A percentile compares a stretch with the other conserved stretches of the same genome.
Evolutionary conservation across 1,284 basidiomycete genomes (phyloP).

Genomic region (Naganishia cerealis): DNA sequence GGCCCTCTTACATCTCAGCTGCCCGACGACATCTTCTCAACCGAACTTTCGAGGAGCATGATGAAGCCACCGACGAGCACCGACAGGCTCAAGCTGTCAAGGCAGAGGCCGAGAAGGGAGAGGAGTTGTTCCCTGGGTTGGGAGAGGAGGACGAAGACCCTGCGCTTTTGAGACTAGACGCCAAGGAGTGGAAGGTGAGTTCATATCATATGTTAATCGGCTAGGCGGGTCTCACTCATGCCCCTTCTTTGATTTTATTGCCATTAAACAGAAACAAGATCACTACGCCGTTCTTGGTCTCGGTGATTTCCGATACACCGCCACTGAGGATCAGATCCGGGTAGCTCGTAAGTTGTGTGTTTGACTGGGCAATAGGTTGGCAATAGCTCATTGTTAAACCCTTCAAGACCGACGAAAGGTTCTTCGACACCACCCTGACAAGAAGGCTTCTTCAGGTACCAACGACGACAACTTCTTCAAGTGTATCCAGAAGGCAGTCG

Average conservation of each 20-base stretch:
- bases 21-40: conserved; percentile 71
- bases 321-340: conserved; percentile 89
- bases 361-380: background rate
- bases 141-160: conserved; percentile 84
- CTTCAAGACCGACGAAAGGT: conserved; percentile 90
- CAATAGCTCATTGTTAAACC: conserved; percentile 31
- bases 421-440: conserved; percentile 97
- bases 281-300: conserved; percentile 95
- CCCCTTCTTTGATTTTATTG: background rate
- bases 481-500: conserved; percentile 95
- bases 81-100: conserved; percentile 60
- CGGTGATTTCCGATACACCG: conserved; percentile 82
- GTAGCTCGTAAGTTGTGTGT: conserved; percentile 73
- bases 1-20: conserved; percentile 78
- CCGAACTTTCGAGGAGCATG: conserved; percentile 76
- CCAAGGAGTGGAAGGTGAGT: conserved; percentile 95
- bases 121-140: conserved; percentile 80
- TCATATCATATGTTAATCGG: background rate
- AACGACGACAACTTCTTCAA: conserved; percentile 99
- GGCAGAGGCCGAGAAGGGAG: conserved; percentile 61
- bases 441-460: conserved; percentile 77
- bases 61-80: conserved; percentile 56
- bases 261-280: conserved; percentile 77
- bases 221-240: background rate
- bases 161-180: conserved; percentile 74